Conservation (phyloP, 257 asterid species). For the Penstemon eatonii region DNA sequence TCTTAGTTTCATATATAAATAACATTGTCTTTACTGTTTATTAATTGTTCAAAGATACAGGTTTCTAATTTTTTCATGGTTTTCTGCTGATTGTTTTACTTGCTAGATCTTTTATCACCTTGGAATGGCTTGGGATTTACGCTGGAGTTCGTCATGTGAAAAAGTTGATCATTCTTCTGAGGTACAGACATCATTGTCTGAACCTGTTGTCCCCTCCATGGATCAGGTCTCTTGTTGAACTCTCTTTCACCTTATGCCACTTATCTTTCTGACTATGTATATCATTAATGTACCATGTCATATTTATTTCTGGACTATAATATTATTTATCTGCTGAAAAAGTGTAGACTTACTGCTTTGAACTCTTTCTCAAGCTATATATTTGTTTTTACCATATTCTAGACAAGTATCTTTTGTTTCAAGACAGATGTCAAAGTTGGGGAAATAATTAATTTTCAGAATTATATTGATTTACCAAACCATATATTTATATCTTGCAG, state of each 20-base stretch:
- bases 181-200: constrained; percentile 43
- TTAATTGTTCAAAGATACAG: constrained; percentile 17
- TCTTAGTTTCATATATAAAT: constrained; percentile 13
- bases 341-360: constrained; percentile 10
- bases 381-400: constrained; percentile 20
- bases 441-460: not conserved
- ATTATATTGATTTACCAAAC: constrained; percentile 25
- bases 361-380: constrained; percentile 11
- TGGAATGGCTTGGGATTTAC: constrained; percentile 89
- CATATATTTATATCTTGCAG: constrained; percentile 45
- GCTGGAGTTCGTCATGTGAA: constrained; percentile 60
- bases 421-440: constrained; percentile 17
- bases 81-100: constrained; percentile 25
- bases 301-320: constrained; percentile 13
- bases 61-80: constrained; percentile 6
- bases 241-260: constrained; percentile 15
- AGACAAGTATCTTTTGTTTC: constrained; percentile 2
- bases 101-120: constrained; percentile 88
- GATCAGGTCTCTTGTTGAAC: constrained; percentile 57
- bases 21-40: constrained; percentile 11
- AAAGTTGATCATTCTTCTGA: constrained; percentile 41
- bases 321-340: constrained; percentile 17
- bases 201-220: constrained; percentile 58
- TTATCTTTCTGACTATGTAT: constrained; percentile 20
- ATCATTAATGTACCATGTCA: constrained; percentile 14